Base-by-base conservation (phyloP, 2,329 filamentous ascomycete species). In the Microcyclospora tardicrescens region DNA sequence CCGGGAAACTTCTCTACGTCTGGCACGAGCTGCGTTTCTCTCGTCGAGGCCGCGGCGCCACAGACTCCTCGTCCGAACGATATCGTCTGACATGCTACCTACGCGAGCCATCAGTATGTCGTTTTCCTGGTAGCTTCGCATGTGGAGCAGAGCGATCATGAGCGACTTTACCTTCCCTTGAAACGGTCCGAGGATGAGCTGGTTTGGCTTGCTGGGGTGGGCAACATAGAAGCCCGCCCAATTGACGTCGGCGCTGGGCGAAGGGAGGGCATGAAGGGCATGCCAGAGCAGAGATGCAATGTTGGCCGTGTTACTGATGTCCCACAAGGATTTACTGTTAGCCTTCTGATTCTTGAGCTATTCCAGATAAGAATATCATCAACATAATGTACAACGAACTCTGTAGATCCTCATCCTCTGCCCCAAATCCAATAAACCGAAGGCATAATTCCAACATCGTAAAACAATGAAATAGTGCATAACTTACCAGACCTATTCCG, bases 181-280 rank as follows among this genome's bases (percentile, higher is more conserved):
- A 60, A 89, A 89, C 0, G 83, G 83, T 0, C 81, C 83, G 1
- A 89, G 73, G 47, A 87, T 80, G 34, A 89, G 71, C 51, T 76
- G 74, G 2, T 55, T 43, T 1, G 57, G 43, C 10, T 54, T 47
- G 8, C 44, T 40, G 5, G 67, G 63, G 55, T 84, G 75, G 33
- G 79, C 61, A 11, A 79, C 75, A 63, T 86, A 86, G 65, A 86
- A 89, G 16, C 83, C 81, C 34, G 81, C 77, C 84, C 84, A 91
- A 61, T 91, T 89, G 15, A 84, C 80, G 12, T 73, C 62, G 30
- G 64, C 72, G 37, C 74, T 79, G 1, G 83, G 81, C 0, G 66
- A 59, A 1, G 76, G 72, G 11, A 89, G 67, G 8, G 81, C 83
- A 57, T 83, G 79, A 55, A 80, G 82, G 3, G 79, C 81, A 54